These are phyloP conservation scores for Desmodesmus armatus DNA, from an alignment of 139 green algal species.

Conservation along the genomic window DNA sequence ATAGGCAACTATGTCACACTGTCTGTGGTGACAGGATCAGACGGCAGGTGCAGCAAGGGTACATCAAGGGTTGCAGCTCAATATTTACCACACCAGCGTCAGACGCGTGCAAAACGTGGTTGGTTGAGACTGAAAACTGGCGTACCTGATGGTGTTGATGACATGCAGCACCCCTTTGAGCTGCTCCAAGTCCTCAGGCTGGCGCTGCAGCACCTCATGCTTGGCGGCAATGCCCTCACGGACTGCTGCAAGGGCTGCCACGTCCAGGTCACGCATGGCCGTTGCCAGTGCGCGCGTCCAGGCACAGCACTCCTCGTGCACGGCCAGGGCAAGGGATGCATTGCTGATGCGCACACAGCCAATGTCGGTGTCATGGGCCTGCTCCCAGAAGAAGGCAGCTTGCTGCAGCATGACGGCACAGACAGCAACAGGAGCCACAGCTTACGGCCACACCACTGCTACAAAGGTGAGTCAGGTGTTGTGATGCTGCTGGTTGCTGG, in stretches of 20 bases:
- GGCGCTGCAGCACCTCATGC: neutral
- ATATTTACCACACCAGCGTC: too few relatives aligned
- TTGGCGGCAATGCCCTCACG: constrained; percentile 51
- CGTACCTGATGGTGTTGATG: constrained; percentile 55
- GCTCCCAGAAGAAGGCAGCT: constrained; percentile 43
- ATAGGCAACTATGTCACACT: too few relatives aligned
- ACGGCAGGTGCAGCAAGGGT: too few relatives aligned
- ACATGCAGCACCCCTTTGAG: constrained; percentile 53
- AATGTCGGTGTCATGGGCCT: constrained; percentile 70
- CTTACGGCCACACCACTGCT: too few relatives aligned
- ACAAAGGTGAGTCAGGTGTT: too few relatives aligned
- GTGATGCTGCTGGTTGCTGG: too few relatives aligned
- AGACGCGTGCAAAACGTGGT: too few relatives aligned
- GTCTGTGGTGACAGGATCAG: too few relatives aligned
- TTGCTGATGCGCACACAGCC: constrained; percentile 80
- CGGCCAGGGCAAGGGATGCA: constrained; percentile 65
- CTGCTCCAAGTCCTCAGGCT: constrained; percentile 37
- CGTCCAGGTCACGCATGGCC: constrained; percentile 81
- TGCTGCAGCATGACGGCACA: constrained; percentile 30
- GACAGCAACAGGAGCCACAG: neutral
- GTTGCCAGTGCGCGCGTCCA: constrained; percentile 79
- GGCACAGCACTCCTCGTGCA: constrained; percentile 78
- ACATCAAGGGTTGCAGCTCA: too few relatives aligned
- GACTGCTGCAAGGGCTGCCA: constrained; percentile 48
- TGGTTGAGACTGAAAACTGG: too few relatives aligned